A percentile compares a stretch with the other conserved stretches of the same genome.
phyloP scores from a whole-genome alignment of 1,139 yeast species.

The Geotrichum macrosporum region DNA sequence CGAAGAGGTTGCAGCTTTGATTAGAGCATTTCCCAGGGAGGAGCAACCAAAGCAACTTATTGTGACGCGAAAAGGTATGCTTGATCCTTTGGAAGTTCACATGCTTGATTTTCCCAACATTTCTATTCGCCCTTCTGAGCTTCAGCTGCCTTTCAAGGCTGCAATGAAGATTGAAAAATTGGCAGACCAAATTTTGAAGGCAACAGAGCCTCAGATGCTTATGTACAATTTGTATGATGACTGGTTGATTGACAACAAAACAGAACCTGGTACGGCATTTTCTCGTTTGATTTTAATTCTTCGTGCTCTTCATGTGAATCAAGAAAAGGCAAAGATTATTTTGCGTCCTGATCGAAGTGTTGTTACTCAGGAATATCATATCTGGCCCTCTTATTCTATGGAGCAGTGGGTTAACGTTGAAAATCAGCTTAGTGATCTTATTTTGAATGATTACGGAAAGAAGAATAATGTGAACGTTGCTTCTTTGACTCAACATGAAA shows the following conservation, averaged over 20 bases:
- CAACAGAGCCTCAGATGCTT: constrained; percentile 91
- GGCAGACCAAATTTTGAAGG: constrained; percentile 72
- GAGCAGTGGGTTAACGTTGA: constrained; percentile 94
- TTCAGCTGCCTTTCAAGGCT: constrained; percentile 84
- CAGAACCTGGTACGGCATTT: constrained; percentile 87
- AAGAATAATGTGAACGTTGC: constrained; percentile 82
- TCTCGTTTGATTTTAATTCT: constrained; percentile 76
- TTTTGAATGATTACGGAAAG: constrained; percentile 77
- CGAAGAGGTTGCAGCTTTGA: constrained; percentile 90
- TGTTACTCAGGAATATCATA: constrained; percentile 68
- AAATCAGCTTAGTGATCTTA: constrained; percentile 78
- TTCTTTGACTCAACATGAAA: constrained; percentile 87
- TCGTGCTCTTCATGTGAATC: constrained; percentile 73
- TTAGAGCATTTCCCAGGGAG: constrained; percentile 83
- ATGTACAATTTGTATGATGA: constrained; percentile 89
- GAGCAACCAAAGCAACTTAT: constrained; percentile 93
- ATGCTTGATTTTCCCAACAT: constrained; percentile 95
- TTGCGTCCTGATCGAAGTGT: constrained; percentile 71
- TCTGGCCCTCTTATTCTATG: constrained; percentile 87
- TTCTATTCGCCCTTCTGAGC: constrained; percentile 82
- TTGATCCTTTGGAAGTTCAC: constrained; percentile 94
- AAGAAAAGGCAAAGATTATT: constrained; percentile 71
- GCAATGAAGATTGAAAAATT: constrained; percentile 79
- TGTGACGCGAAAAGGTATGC: constrained; percentile 83
- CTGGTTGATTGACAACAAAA: constrained; percentile 59